phyloP scores from a whole-genome alignment of 768 basidiomycete genomes.

The Boletus rex-veris region DNA sequence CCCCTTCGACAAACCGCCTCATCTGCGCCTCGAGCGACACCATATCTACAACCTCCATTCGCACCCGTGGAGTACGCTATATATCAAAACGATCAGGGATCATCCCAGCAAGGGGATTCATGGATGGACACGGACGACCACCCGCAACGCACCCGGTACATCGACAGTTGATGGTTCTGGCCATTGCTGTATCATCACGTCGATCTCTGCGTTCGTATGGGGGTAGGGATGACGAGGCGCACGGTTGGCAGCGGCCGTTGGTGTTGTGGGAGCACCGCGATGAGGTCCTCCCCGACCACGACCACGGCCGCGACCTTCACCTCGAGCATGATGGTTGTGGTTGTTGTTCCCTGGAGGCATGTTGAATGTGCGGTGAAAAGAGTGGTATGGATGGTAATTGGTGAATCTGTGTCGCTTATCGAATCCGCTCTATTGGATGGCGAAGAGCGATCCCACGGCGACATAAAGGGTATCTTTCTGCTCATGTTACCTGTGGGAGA shows the following conservation, averaged over 20 bases:
- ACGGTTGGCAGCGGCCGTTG: background rate
- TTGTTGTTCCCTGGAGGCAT: conserved; percentile 21
- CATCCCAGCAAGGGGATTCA: background rate
- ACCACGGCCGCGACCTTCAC: conserved; percentile 25
- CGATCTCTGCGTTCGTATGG: conserved; percentile 18
- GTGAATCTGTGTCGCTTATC: too few relatives aligned
- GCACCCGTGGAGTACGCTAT: background rate
- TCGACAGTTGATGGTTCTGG: background rate
- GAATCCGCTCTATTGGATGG: too few relatives aligned
- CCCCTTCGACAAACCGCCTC: too few relatives aligned
- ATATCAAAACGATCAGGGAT: conserved; percentile 3
- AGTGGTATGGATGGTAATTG: background rate
- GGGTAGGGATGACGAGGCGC: conserved; percentile 18
- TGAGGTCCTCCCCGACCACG: conserved; percentile 10
- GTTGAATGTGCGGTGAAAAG: background rate
- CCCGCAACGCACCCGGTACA: conserved; percentile 14
- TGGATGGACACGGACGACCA: background rate
- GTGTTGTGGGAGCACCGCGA: background rate
- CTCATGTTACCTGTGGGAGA: too few relatives aligned
- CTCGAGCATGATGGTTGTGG: conserved; percentile 20
- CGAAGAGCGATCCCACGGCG: too few relatives aligned
- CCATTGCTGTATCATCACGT: conserved; percentile 28
- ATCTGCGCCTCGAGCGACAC: too few relatives aligned
- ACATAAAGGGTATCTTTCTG: too few relatives aligned
- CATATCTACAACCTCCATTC: background rate